Conservation (phyloP, 2,329 filamentous ascomycete genomes). For the Xylaria sp. region DNA sequence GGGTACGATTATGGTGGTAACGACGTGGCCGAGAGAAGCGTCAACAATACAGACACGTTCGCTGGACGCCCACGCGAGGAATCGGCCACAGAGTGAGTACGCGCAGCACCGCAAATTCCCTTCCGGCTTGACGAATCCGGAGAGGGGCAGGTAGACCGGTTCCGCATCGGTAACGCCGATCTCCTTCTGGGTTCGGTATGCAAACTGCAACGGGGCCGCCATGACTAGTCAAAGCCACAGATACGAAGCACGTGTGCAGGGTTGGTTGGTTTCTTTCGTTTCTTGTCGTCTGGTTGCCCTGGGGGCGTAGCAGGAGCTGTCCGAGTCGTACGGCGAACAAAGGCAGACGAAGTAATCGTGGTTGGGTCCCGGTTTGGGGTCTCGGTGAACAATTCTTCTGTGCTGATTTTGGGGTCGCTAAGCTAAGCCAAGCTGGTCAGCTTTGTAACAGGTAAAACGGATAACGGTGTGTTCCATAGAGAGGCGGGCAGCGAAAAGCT, state of each 20-base stretch:
- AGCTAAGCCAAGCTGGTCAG: constrained; percentile 12
- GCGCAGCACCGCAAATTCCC: constrained; percentile 93
- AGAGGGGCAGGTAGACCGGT: constrained; percentile 84
- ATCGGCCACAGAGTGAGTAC: constrained; percentile 95
- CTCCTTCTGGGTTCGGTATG: constrained; percentile 95
- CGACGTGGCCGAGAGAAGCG: constrained; percentile 76
- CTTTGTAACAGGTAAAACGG: neutral
- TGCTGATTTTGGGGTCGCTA: constrained; percentile 17
- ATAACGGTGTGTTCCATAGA: neutral
- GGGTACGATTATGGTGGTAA: constrained; percentile 78
- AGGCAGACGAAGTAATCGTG: constrained; percentile 8
- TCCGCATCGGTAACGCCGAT: constrained; percentile 94
- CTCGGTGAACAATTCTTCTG: constrained; percentile 21
- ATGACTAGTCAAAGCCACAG: constrained; percentile 95
- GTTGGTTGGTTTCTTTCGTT: constrained; percentile 36
- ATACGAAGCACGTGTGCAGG: constrained; percentile 40
- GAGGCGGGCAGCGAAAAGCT: neutral
- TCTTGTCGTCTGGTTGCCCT: constrained; percentile 43
- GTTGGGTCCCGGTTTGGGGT: constrained; percentile 3
- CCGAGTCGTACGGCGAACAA: constrained; percentile 28
- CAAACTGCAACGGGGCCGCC: constrained; percentile 93
- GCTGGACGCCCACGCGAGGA: constrained; percentile 92
- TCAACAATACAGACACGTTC: constrained; percentile 89
- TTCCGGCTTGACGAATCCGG: constrained; percentile 87
- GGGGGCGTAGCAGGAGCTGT: constrained; percentile 23